These are phyloP conservation scores for Wickerhamiella cacticola DNA, from an alignment of 805 yeast species.

Conservation along the genomic window DNA sequence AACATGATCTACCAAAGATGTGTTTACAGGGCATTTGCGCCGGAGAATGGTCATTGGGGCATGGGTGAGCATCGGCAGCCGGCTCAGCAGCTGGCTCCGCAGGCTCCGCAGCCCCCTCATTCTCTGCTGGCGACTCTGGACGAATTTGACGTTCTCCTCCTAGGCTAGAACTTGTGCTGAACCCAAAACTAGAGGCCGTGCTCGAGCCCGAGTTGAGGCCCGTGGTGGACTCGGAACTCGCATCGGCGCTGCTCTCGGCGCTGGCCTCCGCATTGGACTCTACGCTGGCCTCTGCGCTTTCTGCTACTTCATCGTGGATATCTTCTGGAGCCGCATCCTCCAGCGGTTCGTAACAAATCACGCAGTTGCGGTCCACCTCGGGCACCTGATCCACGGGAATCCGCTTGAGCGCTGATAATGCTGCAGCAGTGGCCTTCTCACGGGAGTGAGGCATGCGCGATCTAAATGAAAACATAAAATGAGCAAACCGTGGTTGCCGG, in stretches of 20 bases:
- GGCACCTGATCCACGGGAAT: constrained; percentile 11
- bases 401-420: constrained; percentile 5
- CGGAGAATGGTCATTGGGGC: constrained; percentile 43
- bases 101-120: neutral
- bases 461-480: constrained; percentile 1
- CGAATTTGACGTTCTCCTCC: too few species aligned
- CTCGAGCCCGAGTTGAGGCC: neutral
- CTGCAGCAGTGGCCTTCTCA: constrained; percentile 7
- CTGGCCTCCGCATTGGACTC: neutral
- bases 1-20: constrained; percentile 73
- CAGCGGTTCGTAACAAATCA: constrained; percentile 21
- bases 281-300: neutral
- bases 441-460: neutral
- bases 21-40: constrained; percentile 76
- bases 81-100: neutral
- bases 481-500: constrained; percentile 6
- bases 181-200: too few species aligned
- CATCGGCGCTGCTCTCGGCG: neutral
- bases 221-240: neutral
- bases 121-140: too few species aligned
- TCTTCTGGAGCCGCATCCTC: constrained; percentile 6
- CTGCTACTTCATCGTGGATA: neutral
- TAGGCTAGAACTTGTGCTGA: too few species aligned
- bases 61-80: constrained; percentile 5
- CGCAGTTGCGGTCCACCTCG: constrained; percentile 16